phyloP scores from a whole-genome alignment of 2,329 filamentous ascomycete species.

The Aspergillus glaucus region DNA sequence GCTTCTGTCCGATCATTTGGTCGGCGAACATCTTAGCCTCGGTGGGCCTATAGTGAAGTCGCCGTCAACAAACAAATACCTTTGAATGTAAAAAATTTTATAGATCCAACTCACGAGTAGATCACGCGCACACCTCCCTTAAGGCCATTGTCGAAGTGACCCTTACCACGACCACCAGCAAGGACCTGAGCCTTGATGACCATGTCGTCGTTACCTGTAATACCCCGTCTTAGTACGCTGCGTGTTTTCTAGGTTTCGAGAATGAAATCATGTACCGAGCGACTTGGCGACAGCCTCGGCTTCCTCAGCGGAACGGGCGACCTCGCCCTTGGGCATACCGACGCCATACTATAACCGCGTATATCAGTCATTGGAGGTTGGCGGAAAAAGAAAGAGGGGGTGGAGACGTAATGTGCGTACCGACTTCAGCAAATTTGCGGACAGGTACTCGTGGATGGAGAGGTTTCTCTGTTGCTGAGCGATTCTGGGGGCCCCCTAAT shows the following conservation, averaged over 20 bases:
- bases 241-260: background rate
- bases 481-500: constrained; percentile 52
- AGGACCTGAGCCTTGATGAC: constrained; percentile 99
- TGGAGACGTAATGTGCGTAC: constrained; percentile 35
- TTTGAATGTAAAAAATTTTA: background rate
- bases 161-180: constrained; percentile 95
- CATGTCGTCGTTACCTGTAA: constrained; percentile 73
- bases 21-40: constrained; percentile 95
- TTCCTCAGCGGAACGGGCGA: constrained; percentile 76
- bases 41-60: constrained; percentile 54
- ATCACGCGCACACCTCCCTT: constrained; percentile 98
- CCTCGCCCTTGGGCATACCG: constrained; percentile 81
- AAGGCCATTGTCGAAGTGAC: constrained; percentile 93
- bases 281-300: constrained; percentile 85
- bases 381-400: background rate
- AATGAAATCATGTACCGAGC: constrained; percentile 56
- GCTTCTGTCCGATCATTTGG: constrained; percentile 99
- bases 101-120: constrained; percentile 63
- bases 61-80: constrained; percentile 7
- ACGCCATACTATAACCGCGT: constrained; percentile 69
- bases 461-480: constrained; percentile 78
- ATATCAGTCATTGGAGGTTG: constrained; percentile 16
- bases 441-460: constrained; percentile 97
- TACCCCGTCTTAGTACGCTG: constrained; percentile 14
- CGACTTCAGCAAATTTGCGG: constrained; percentile 76